A percentile compares a stretch with the other conserved stretches of the same genome.
phyloP scores from a whole-genome alignment of 75 land plant genomes.

The Sequoiadendron giganteum region DNA sequence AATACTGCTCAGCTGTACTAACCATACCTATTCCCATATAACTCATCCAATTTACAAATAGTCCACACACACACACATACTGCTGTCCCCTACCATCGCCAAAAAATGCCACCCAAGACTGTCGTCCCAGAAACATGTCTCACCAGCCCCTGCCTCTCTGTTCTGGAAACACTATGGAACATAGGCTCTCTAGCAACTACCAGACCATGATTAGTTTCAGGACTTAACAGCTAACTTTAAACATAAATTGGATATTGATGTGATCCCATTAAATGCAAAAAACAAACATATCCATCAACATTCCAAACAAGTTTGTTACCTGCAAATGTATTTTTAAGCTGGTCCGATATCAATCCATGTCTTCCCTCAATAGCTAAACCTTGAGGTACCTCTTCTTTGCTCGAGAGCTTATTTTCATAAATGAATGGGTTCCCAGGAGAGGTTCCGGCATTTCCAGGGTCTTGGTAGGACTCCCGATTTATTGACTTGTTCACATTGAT shows the following conservation, averaged over 20 bases:
- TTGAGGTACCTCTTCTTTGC: background rate
- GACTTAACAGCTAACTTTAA: background rate
- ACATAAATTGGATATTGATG: background rate
- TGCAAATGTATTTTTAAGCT: background rate
- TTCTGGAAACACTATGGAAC: too few relatives aligned
- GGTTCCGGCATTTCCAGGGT: background rate
- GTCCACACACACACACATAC: too few relatives aligned
- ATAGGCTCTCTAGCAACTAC: background rate
- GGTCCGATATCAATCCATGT: background rate
- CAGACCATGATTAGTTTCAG: background rate
- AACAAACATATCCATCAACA: background rate
- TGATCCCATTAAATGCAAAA: background rate
- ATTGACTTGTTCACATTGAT: background rate
- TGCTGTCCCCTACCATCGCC: too few relatives aligned
- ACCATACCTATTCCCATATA: too few relatives aligned
- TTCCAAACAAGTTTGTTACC: background rate
- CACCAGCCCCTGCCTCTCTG: too few relatives aligned
- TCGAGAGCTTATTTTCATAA: background rate
- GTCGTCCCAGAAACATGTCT: too few relatives aligned
- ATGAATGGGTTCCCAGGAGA: background rate
- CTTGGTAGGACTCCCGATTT: background rate
- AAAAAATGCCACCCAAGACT: too few relatives aligned
- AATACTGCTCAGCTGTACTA: too few relatives aligned
- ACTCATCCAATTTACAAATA: too few relatives aligned
- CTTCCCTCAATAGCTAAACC: background rate